Conservation (phyloP, 2,329 filamentous ascomycete species). For the Sporothrix pseudoabietina region DNA sequence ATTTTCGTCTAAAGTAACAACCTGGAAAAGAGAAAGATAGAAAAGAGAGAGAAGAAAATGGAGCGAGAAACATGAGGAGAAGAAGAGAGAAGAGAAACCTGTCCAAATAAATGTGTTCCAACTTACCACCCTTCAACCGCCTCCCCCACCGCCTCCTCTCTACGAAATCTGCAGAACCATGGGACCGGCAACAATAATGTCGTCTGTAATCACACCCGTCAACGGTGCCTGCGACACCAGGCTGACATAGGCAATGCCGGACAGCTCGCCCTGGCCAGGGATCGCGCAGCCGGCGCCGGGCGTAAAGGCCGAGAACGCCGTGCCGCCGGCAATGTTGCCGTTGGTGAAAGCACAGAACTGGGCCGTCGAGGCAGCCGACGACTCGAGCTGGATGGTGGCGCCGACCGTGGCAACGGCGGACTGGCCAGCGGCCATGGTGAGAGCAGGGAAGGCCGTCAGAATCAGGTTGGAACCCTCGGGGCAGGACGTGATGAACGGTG, state of each 20-base stretch:
- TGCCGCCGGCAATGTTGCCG: conserved; percentile 59
- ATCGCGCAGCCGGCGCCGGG: conserved; percentile 59
- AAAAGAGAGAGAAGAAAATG: neutral
- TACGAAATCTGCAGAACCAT: conserved; percentile 59
- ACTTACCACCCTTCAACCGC: neutral
- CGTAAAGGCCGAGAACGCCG: conserved; percentile 60
- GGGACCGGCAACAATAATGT: conserved; percentile 66
- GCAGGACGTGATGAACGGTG: conserved; percentile 71
- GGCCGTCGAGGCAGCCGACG: conserved; percentile 53
- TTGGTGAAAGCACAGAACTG: conserved; percentile 69
- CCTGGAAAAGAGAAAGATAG: conserved; percentile 11
- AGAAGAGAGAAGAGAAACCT: neutral
- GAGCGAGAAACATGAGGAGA: neutral
- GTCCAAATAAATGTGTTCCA: neutral
- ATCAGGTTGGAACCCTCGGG: conserved; percentile 65
- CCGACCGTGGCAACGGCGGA: conserved; percentile 48
- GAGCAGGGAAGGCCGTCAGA: conserved; percentile 63
- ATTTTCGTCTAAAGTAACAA: conserved; percentile 25
- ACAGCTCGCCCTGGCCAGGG: conserved; percentile 56
- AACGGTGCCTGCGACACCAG: conserved; percentile 59
- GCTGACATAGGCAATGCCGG: conserved; percentile 68
- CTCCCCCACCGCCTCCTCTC: neutral
- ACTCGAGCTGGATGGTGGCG: conserved; percentile 52
- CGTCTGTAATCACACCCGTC: conserved; percentile 58
- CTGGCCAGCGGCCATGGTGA: conserved; percentile 54